A percentile compares a stretch with the other conserved stretches of the same genome.
These are phyloP conservation scores for Talaromyces sp. DNA, from an alignment of 2,329 filamentous ascomycete genomes.

Conservation along the genomic window DNA sequence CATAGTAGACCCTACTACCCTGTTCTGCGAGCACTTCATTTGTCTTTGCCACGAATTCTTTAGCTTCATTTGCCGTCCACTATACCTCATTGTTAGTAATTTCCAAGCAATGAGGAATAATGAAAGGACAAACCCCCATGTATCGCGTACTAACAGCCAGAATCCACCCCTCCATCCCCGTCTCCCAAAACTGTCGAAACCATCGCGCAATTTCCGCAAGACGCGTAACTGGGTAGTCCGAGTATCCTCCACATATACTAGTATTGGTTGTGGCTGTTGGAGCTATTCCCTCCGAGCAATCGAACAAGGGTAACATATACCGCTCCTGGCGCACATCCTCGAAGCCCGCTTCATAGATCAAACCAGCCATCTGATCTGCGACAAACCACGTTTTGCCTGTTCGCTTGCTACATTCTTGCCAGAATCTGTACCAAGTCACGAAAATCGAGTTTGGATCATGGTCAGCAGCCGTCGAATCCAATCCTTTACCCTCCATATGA, in stretches of 20 bases:
- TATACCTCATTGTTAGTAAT: conserved; percentile 10
- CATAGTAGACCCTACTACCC: conserved; percentile 23
- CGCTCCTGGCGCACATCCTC: conserved; percentile 25
- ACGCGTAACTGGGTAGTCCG: not conserved
- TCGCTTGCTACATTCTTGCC: conserved; percentile 23
- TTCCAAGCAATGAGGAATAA: not conserved
- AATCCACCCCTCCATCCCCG: conserved; percentile 30
- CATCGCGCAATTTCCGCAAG: conserved; percentile 25
- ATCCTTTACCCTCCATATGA: not conserved
- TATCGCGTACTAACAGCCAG: conserved; percentile 26
- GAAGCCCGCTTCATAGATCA: conserved; percentile 27
- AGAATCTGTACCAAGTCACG: conserved; percentile 20
- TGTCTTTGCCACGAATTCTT: conserved; percentile 22
- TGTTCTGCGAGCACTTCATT: conserved; percentile 19
- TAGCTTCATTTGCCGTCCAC: conserved; percentile 30
- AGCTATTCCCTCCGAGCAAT: not conserved
- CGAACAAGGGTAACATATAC: conserved; percentile 24
- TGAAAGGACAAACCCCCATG: conserved; percentile 22
- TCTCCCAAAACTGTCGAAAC: conserved; percentile 25
- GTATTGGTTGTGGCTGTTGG: not conserved
- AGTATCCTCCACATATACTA: conserved; percentile 13
- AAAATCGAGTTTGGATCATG: conserved; percentile 27
- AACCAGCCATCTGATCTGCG: conserved; percentile 25
- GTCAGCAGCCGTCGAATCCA: not conserved
- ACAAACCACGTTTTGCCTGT: conserved; percentile 28